Evolutionary conservation across 768 basidiomycete genomes (phyloP).

Genomic region (Pisolithus microcarpus): DNA sequence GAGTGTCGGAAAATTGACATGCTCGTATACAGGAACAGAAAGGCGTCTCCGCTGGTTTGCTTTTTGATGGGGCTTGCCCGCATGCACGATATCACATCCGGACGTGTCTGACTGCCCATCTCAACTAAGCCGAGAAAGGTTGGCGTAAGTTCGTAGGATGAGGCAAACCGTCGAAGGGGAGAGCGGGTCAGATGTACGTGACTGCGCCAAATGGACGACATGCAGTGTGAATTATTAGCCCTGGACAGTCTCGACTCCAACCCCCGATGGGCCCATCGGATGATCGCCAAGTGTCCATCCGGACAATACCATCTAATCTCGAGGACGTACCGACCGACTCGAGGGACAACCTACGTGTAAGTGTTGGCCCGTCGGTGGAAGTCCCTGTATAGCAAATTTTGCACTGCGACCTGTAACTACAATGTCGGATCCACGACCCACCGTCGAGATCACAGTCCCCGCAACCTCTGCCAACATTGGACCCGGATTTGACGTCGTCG

Average conservation of each 20-base stretch:
- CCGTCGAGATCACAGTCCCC: slow-evolving; percentile 75
- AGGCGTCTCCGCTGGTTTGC: slow-evolving; percentile 51
- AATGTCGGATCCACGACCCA: slow-evolving; percentile 18
- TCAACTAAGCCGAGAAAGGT: slow-evolving; percentile 9
- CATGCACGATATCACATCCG: slow-evolving; percentile 29
- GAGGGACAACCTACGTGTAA: not conserved
- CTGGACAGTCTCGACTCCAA: too few relatives aligned
- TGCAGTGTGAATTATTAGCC: not conserved
- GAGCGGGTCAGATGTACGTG: not conserved
- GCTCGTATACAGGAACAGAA: slow-evolving; percentile 5
- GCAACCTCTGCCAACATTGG: slow-evolving; percentile 99
- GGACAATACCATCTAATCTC: too few relatives aligned
- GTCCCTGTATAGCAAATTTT: not conserved
- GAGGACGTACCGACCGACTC: not conserved
- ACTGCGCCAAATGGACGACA: not conserved
- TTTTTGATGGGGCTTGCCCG: slow-evolving; percentile 49
- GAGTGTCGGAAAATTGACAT: slow-evolving; percentile 12
- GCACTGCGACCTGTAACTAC: too few relatives aligned
- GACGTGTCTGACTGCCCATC: not conserved
- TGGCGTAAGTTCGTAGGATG: too few relatives aligned
- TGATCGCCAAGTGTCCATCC: not conserved
- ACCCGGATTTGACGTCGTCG: slow-evolving; percentile 97
- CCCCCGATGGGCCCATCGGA: too few relatives aligned
- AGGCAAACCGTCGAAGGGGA: not conserved
- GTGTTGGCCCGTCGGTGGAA: not conserved